Conservation (phyloP, 768 basidiomycete species). For the Termitomyces sp. region DNA sequence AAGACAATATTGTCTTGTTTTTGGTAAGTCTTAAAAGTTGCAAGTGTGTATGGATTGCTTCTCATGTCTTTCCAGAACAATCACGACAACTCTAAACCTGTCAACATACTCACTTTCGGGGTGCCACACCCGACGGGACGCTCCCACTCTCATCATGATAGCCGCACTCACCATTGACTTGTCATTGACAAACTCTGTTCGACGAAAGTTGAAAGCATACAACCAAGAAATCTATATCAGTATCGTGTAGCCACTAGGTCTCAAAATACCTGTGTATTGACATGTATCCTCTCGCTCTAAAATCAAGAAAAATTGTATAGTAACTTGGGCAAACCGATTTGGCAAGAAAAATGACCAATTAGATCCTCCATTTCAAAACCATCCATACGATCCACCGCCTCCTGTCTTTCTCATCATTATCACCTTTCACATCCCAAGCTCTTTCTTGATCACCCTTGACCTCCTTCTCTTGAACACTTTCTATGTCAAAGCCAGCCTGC, state of each 20-base stretch:
- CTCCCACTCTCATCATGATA: slow-evolving; percentile 20
- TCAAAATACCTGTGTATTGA: background rate
- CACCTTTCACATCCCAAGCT: slow-evolving; percentile 46
- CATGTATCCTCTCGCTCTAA: background rate
- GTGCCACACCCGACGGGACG: slow-evolving; percentile 18
- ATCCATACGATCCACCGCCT: slow-evolving; percentile 73
- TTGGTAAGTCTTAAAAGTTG: slow-evolving; percentile 27
- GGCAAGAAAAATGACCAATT: background rate
- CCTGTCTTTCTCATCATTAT: slow-evolving; percentile 63
- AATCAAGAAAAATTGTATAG: background rate
- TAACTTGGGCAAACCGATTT: background rate
- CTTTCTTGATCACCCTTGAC: slow-evolving; percentile 32
- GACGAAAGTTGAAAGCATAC: background rate
- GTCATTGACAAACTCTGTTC: background rate
- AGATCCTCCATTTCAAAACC: slow-evolving; percentile 40
- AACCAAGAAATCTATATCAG: background rate
- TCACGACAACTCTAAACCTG: slow-evolving; percentile 29
- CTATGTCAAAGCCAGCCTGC: slow-evolving; percentile 38
- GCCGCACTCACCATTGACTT: slow-evolving; percentile 14
- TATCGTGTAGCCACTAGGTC: background rate
- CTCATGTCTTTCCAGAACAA: slow-evolving; percentile 25
- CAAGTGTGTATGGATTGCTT: background rate
- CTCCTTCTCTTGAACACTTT: slow-evolving; percentile 42
- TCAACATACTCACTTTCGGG: slow-evolving; percentile 46
- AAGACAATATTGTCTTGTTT: slow-evolving; percentile 56